Conservation (phyloP, 2,329 filamentous ascomycete species). For the Cercospora janseana region DNA sequence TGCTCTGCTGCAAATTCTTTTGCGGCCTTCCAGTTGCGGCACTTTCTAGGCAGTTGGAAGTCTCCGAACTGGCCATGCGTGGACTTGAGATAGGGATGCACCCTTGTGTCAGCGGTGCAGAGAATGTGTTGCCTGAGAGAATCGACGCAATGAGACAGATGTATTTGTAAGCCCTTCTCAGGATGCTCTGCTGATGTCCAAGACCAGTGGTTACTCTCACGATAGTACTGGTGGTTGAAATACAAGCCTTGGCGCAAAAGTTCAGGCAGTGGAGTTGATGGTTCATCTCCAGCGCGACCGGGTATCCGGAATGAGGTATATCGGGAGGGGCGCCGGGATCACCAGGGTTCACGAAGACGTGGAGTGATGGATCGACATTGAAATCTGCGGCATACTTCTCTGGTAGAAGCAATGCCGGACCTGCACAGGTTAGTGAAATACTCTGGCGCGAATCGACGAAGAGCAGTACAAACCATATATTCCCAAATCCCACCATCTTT, state of each 20-base stretch:
- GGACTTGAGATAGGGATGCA: background rate
- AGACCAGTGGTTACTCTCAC: background rate
- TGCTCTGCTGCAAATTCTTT: background rate
- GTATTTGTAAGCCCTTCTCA: background rate
- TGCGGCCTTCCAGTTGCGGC: background rate
- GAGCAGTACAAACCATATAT: background rate
- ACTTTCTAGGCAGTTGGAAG: background rate
- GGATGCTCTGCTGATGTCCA: background rate
- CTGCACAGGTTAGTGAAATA: background rate
- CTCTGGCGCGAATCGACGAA: background rate
- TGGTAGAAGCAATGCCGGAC: background rate
- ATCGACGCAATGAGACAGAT: constrained; percentile 1
- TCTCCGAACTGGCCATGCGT: background rate
- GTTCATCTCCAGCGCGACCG: background rate
- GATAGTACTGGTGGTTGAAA: constrained; percentile 6
- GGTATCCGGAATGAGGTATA: background rate
- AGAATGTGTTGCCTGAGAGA: background rate
- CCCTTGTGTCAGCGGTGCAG: background rate
- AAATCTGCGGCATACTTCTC: constrained; percentile 3
- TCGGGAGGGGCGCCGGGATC: background rate
- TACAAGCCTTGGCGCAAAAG: constrained; percentile 2
- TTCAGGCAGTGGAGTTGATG: constrained; percentile 6
- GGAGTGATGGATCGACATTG: background rate
- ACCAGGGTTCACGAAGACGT: background rate
- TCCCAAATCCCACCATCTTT: constrained; percentile 1